Evolutionary conservation across 2,329 filamentous ascomycete genomes (phyloP).

Genomic region (Arachnopeziza araneosa): DNA sequence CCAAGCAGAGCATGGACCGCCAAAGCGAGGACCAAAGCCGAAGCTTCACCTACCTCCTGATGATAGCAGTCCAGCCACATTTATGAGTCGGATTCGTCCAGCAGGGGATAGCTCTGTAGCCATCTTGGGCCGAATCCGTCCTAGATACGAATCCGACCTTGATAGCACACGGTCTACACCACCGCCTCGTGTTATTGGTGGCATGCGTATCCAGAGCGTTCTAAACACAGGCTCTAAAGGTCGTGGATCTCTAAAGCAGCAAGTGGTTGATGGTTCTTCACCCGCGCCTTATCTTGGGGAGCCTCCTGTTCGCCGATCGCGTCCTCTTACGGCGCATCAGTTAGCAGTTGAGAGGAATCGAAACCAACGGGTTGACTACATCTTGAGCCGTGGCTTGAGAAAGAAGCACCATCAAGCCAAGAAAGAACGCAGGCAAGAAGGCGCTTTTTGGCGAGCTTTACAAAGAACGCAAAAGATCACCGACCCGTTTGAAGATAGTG

Average conservation of each 20-base stretch:
- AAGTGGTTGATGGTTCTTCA: slow-evolving; percentile 56
- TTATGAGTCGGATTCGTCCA: slow-evolving; percentile 53
- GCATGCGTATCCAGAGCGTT: slow-evolving; percentile 28
- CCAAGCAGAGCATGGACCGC: slow-evolving; percentile 39
- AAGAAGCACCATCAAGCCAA: slow-evolving; percentile 59
- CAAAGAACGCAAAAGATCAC: slow-evolving; percentile 53
- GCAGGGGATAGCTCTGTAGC: slow-evolving; percentile 34
- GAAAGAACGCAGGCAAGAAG: slow-evolving; percentile 56
- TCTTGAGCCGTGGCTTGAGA: slow-evolving; percentile 69
- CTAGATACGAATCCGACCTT: slow-evolving; percentile 54
- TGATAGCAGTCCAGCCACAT: slow-evolving; percentile 41
- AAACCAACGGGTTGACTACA: slow-evolving; percentile 74
- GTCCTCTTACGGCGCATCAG: slow-evolving; percentile 76
- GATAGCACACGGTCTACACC: slow-evolving; percentile 49
- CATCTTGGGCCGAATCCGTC: slow-evolving; percentile 57
- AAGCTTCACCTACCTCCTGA: slow-evolving; percentile 32
- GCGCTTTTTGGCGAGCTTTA: slow-evolving; percentile 61
- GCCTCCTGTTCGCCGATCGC: slow-evolving; percentile 50
- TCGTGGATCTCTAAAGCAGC: slow-evolving; percentile 50
- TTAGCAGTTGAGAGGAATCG: slow-evolving; percentile 74
- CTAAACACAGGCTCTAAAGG: slow-evolving; percentile 27
- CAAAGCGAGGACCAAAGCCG: slow-evolving; percentile 45
- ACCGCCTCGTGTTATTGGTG: slow-evolving; percentile 35
- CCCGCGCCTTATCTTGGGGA: slow-evolving; percentile 46
- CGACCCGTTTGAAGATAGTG: slow-evolving; percentile 57